These are phyloP conservation scores for Rhododendron ovatum DNA, from an alignment of 148 eudicot genomes.

Conservation along the genomic window DNA sequence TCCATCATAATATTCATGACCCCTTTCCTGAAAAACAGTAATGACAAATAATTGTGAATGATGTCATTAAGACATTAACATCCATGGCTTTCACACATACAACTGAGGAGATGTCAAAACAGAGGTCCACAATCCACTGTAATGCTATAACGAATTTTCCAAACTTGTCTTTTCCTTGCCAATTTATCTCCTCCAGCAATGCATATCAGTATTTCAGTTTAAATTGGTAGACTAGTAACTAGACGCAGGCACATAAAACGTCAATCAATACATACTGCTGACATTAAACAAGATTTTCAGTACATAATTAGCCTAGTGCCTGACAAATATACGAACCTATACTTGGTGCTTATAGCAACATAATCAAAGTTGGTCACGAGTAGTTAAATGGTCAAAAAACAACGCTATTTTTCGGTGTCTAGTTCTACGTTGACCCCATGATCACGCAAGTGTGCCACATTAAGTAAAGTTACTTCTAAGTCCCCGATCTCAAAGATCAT, in stretches of 20 bases:
- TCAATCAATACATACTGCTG: background rate
- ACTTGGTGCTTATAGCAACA: too few relatives aligned
- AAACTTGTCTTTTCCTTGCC: background rate
- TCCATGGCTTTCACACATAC: background rate
- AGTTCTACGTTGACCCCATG: background rate
- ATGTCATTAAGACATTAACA: too few relatives aligned
- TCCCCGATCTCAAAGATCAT: background rate
- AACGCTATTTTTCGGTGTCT: background rate
- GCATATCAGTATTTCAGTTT: background rate
- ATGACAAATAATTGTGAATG: background rate
- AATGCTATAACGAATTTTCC: background rate
- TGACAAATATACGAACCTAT: too few relatives aligned
- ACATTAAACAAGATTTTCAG: too few relatives aligned
- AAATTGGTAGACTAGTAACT: too few relatives aligned
- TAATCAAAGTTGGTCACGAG: too few relatives aligned
- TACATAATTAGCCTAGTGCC: too few relatives aligned
- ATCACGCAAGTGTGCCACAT: background rate
- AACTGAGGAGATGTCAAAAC: background rate
- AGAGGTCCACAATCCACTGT: background rate
- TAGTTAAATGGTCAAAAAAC: background rate
- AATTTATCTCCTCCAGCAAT: background rate
- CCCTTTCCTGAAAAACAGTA: constrained; percentile 61
- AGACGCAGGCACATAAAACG: background rate
- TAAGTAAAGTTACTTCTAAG: background rate
- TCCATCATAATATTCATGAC: constrained; percentile 66